These are phyloP conservation scores for Beta macrorhiza DNA, from an alignment of 179 eudicot species.

Conservation along the genomic window DNA sequence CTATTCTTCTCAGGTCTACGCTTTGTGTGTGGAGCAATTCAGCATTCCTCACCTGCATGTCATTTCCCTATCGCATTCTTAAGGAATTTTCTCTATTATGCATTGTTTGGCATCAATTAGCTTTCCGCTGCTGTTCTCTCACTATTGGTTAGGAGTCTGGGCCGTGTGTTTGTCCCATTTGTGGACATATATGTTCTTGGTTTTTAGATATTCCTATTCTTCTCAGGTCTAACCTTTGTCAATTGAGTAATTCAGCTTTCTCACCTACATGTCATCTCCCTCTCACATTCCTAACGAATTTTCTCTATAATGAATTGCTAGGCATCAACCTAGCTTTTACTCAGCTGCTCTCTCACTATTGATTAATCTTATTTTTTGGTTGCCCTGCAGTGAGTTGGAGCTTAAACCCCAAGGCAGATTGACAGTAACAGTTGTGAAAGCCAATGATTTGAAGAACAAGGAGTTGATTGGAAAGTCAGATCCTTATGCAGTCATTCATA, in stretches of 20 bases:
- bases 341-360: neutral
- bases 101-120: neutral
- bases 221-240: too few relatives aligned
- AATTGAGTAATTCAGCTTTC: too few relatives aligned
- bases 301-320: too few relatives aligned
- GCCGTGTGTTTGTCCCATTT: too few relatives aligned
- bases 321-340: too few relatives aligned
- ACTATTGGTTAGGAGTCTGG: neutral
- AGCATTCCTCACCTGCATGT: neutral
- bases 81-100: neutral
- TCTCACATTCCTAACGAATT: too few relatives aligned
- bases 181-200: too few relatives aligned
- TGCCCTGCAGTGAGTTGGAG: constrained; percentile 78
- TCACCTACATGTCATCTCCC: too few relatives aligned
- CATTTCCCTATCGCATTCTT: neutral
- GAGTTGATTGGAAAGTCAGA: constrained; percentile 94
- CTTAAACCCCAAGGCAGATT: constrained; percentile 90
- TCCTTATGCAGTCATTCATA: constrained; percentile 65
- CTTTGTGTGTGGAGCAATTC: neutral
- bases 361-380: neutral
- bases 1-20: neutral
- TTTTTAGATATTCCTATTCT: too few relatives aligned
- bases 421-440: constrained; percentile 75
- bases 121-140: neutral
- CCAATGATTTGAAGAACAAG: constrained; percentile 79